These are phyloP conservation scores for Podospora appendiculata DNA, from an alignment of 495 filamentous ascomycete species.

Conservation along the genomic window DNA sequence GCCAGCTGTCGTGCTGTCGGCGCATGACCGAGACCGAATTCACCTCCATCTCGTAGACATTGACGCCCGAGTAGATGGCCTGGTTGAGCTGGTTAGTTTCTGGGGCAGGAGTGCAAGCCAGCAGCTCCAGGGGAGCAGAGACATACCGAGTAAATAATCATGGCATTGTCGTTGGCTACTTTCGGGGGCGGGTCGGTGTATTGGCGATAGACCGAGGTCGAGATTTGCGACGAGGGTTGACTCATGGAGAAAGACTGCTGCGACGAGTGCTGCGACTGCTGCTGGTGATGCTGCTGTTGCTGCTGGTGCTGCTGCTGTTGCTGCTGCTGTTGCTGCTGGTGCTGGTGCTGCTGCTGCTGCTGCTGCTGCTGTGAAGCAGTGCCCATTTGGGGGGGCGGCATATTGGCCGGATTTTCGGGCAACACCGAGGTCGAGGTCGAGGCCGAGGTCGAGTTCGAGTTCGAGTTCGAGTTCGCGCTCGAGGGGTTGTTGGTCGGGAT, in stretches of 20 bases:
- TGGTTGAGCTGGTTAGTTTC: slow-evolving; percentile 24
- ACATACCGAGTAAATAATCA: slow-evolving; percentile 71
- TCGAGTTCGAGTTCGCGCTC: not conserved
- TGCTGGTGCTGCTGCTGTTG: slow-evolving; percentile 31
- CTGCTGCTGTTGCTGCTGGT: slow-evolving; percentile 33
- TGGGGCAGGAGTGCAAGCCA: too few species aligned
- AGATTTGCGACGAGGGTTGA: slow-evolving; percentile 32
- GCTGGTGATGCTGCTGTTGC: slow-evolving; percentile 19
- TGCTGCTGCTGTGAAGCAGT: slow-evolving; percentile 17
- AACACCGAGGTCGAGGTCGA: too few species aligned
- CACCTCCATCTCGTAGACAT: slow-evolving; percentile 97
- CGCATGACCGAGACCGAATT: slow-evolving; percentile 90
- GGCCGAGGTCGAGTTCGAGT: not conserved
- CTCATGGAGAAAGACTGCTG: slow-evolving; percentile 45
- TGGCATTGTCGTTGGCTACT: slow-evolving; percentile 47
- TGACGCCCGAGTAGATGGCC: slow-evolving; percentile 91
- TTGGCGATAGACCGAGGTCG: slow-evolving; percentile 24
- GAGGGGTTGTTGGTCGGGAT: too few species aligned
- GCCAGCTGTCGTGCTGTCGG: slow-evolving; percentile 81
- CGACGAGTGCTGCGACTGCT: slow-evolving; percentile 38
- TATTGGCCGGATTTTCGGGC: not conserved
- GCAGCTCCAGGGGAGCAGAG: not conserved
- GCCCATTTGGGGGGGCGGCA: slow-evolving; percentile 20
- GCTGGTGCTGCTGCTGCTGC: slow-evolving; percentile 25
- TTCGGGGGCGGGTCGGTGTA: slow-evolving; percentile 38